These are phyloP conservation scores for Nepenthes mirabilis DNA, from an alignment of 148 eudicot species.

Conservation along the genomic window DNA sequence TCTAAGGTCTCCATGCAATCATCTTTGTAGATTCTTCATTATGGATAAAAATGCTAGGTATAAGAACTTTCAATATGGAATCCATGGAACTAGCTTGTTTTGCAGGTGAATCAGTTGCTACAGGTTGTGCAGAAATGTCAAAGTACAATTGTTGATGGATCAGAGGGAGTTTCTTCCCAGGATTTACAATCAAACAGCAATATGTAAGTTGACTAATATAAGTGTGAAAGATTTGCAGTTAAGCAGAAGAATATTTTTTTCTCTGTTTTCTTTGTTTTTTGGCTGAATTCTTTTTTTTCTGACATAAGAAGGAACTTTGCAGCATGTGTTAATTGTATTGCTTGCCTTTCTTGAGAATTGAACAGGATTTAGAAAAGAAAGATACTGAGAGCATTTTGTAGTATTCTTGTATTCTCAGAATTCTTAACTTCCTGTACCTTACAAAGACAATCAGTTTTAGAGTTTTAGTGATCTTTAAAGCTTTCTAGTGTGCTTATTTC, in stretches of 20 bases:
- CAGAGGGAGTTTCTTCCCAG: conserved; percentile 73
- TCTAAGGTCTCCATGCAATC: no score
- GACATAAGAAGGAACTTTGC: no score
- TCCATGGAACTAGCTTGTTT: conserved; percentile 6
- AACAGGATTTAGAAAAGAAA: no score
- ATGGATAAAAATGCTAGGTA: conserved; percentile 40
- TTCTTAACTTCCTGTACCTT: no score
- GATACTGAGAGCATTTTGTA: no score
- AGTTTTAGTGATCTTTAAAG: no score
- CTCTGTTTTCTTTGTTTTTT: neutral
- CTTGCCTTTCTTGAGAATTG: neutral
- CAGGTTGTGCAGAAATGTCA: conserved; percentile 96
- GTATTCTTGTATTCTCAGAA: no score
- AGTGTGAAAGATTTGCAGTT: conserved; percentile 10
- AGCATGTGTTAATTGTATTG: neutral
- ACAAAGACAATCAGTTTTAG: no score
- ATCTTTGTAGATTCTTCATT: no score
- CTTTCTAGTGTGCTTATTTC: no score
- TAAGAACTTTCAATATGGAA: conserved; percentile 62
- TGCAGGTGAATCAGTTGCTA: conserved; percentile 79
- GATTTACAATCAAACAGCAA: conserved; percentile 76
- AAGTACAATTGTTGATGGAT: conserved; percentile 59
- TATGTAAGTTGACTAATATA: conserved; percentile 36
- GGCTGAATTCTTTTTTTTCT: neutral
- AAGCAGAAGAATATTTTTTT: neutral